Percentiles rank a stretch among this genome's conserved stretches.
Conservation (phyloP, 257 asterid species). For the Perilla frutescens region DNA sequence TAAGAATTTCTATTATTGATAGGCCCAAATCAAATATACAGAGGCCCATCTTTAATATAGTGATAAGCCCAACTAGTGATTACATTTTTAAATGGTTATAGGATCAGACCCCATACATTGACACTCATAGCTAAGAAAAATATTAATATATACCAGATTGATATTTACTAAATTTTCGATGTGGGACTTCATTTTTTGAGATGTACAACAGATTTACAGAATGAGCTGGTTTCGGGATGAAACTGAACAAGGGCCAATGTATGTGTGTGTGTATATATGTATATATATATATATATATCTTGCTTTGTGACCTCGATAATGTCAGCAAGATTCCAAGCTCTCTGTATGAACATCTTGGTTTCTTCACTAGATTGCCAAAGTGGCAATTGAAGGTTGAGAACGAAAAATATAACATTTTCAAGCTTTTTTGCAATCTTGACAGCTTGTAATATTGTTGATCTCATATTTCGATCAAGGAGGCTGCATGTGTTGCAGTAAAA, state of each 20-base stretch:
- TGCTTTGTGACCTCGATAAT: constrained; percentile 90
- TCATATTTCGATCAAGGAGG: constrained; percentile 78
- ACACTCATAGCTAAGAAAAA: no score
- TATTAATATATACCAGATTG: no score
- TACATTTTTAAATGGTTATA: no score
- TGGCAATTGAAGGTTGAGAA: constrained; percentile 84
- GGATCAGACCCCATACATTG: no score
- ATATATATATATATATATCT: constrained; percentile 36
- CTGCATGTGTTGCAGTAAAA: constrained; percentile 88
- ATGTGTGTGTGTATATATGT: no score
- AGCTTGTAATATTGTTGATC: constrained; percentile 72
- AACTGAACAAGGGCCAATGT: neutral
- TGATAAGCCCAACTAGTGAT: no score
- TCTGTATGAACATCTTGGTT: constrained; percentile 63
- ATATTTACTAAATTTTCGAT: no score
- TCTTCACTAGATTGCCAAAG: constrained; percentile 84
- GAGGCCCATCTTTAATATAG: no score
- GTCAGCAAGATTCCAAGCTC: constrained; percentile 78
- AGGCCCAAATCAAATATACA: no score
- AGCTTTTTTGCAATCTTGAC: constrained; percentile 68
- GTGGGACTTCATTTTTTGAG: no score
- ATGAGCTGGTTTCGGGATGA: neutral
- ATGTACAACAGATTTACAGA: no score
- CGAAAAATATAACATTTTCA: constrained; percentile 76
- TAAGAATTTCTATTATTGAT: no score